Percentiles rank a stretch among this genome's conserved stretches.
Conservation (phyloP, 768 basidiomycete genomes). For the Sutorius australiensis region DNA sequence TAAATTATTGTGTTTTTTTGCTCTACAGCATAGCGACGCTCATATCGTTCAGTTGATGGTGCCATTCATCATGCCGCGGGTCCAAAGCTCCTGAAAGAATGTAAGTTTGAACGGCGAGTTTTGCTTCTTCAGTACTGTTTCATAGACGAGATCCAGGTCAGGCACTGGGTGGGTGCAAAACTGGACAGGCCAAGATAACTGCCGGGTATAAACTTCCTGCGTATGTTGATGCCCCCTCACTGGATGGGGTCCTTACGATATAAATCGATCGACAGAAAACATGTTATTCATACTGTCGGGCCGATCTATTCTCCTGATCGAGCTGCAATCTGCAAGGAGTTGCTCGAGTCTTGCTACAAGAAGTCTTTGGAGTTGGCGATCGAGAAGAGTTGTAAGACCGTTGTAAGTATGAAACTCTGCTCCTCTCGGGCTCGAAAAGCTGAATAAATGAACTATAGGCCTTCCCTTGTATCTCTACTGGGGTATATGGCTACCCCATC, state of each 20-base stretch:
- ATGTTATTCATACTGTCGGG: slow-evolving; percentile 81
- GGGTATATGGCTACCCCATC: slow-evolving; percentile 75
- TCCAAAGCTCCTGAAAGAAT: slow-evolving; percentile 60
- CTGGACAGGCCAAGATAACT: slow-evolving; percentile 78
- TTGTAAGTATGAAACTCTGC: slow-evolving; percentile 41
- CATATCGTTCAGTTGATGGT: slow-evolving; percentile 58
- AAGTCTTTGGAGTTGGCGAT: slow-evolving; percentile 60
- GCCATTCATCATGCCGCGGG: slow-evolving; percentile 81
- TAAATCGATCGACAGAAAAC: slow-evolving; percentile 40
- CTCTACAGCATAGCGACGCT: neutral
- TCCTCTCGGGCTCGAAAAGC: neutral
- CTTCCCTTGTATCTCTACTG: slow-evolving; percentile 79
- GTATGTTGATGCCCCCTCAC: slow-evolving; percentile 42
- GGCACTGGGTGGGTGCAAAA: slow-evolving; percentile 60
- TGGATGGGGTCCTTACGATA: neutral
- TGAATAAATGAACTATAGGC: slow-evolving; percentile 43
- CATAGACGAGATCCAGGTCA: slow-evolving; percentile 55
- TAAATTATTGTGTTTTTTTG: slow-evolving; percentile 18
- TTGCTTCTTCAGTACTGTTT: neutral
- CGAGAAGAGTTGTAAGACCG: slow-evolving; percentile 54
- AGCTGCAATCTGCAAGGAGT: slow-evolving; percentile 43
- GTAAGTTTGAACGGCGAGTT: slow-evolving; percentile 37
- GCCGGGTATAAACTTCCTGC: slow-evolving; percentile 71
- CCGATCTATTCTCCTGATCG: slow-evolving; percentile 50
- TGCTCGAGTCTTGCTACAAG: slow-evolving; percentile 67